A percentile compares a stretch with the other conserved stretches of the same genome.
phyloP scores from a whole-genome alignment of 1,284 basidiomycete genomes.

The Tylopilus orsonianus region DNA sequence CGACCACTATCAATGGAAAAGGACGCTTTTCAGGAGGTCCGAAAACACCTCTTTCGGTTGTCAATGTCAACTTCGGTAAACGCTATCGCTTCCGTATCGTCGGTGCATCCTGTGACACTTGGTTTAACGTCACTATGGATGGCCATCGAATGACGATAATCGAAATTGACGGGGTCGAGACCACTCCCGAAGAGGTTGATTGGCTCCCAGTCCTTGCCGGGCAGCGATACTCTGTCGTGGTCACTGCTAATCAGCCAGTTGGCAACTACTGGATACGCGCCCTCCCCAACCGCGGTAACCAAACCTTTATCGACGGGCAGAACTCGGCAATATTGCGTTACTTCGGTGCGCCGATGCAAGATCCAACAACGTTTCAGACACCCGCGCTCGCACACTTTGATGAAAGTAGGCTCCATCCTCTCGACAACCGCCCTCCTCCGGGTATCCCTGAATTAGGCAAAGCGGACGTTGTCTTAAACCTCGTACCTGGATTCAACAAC shows the following conservation, averaged over 20 bases:
- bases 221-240: constrained; percentile 40
- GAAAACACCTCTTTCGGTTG: constrained; percentile 34
- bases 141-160: constrained; percentile 46
- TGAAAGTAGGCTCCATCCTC: constrained; percentile 35
- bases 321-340: constrained; percentile 50
- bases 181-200: constrained; percentile 38
- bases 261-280: constrained; percentile 37
- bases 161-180: constrained; percentile 50
- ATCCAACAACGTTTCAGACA: constrained; percentile 33
- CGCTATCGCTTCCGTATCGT: constrained; percentile 37
- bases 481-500: constrained; percentile 26
- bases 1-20: constrained; percentile 49
- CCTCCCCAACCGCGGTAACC: constrained; percentile 23
- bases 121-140: constrained; percentile 41
- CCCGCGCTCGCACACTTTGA: constrained; percentile 25
- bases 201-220: constrained; percentile 33
- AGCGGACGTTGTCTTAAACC: constrained; percentile 37
- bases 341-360: constrained; percentile 35
- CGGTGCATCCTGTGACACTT: constrained; percentile 28
- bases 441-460: constrained; percentile 35
- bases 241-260: constrained; percentile 38
- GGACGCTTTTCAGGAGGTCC: constrained; percentile 40
- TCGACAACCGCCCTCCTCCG: constrained; percentile 29
- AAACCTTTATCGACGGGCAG: constrained; percentile 31
- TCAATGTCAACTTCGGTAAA: constrained; percentile 34